phyloP scores from a whole-genome alignment of 441 rosid genomes.

The Aquilaria agallochum region DNA sequence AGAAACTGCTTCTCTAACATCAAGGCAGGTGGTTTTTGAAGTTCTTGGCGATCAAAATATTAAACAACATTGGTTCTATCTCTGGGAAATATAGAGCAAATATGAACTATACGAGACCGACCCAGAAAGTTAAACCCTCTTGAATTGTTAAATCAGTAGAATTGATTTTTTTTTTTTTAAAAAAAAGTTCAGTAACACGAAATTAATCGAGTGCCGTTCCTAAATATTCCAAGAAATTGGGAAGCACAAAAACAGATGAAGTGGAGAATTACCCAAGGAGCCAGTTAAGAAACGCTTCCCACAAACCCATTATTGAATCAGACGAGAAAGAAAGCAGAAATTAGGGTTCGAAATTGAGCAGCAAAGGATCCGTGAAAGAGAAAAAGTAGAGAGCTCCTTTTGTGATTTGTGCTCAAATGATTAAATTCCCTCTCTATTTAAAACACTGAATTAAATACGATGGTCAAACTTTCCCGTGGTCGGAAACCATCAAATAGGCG shows the following conservation, averaged over 20 bases:
- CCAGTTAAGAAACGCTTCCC: constrained; percentile 67
- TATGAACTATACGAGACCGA: too few relatives aligned
- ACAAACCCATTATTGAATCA: constrained; percentile 41
- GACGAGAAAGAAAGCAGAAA: constrained; percentile 3
- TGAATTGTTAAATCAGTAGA: too few relatives aligned
- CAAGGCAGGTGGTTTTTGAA: too few relatives aligned
- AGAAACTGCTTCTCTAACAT: too few relatives aligned
- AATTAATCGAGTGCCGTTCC: too few relatives aligned
- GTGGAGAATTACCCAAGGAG: constrained; percentile 42
- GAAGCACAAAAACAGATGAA: background rate
- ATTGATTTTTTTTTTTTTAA: too few relatives aligned
- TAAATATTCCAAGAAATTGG: background rate
- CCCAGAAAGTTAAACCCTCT: too few relatives aligned
- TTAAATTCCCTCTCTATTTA: constrained; percentile 35
- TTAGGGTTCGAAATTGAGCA: constrained; percentile 10
- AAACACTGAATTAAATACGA: constrained; percentile 8
- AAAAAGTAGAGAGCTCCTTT: background rate
- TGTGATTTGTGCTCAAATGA: constrained; percentile 9
- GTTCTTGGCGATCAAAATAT: too few relatives aligned
- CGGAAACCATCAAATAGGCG: background rate
- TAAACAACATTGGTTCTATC: too few relatives aligned
- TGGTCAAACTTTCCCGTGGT: background rate
- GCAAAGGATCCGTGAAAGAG: background rate
- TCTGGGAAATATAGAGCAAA: too few relatives aligned
- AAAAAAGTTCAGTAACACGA: background rate